Percentiles rank a stretch among this genome's conserved stretches.
Conservation (phyloP, 2,329 filamentous ascomycete genomes). For the Mycosphaerella sp. region DNA sequence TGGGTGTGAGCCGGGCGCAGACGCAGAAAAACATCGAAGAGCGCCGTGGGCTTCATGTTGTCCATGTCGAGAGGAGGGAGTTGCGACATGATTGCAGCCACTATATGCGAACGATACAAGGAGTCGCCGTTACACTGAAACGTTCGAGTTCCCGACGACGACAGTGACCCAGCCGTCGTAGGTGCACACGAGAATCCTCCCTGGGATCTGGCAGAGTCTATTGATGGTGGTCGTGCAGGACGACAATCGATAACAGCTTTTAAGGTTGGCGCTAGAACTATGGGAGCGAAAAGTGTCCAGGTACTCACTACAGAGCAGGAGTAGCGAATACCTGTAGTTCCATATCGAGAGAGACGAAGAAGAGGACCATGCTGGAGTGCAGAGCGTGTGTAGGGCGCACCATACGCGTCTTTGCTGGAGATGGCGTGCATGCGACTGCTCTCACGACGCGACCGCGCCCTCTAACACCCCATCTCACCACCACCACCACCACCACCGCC, state of each 20-base stretch:
- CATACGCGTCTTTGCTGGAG: slow-evolving; percentile 37
- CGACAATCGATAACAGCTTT: slow-evolving; percentile 6
- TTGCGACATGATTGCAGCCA: slow-evolving; percentile 1
- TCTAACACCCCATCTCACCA: slow-evolving; percentile 21
- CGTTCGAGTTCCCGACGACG: background rate
- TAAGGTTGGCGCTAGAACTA: no score
- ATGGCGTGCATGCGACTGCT: slow-evolving; percentile 22
- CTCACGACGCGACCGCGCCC: slow-evolving; percentile 18
- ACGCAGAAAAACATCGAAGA: slow-evolving; percentile 90
- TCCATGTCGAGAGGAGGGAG: slow-evolving; percentile 22
- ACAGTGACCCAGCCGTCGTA: no score
- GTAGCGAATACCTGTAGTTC: background rate
- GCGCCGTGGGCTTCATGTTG: slow-evolving; percentile 35
- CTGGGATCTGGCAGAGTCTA: background rate
- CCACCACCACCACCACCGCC: background rate
- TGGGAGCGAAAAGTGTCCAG: no score
- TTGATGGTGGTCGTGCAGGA: background rate
- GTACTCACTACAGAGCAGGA: no score
- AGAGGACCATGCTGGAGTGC: slow-evolving; percentile 39
- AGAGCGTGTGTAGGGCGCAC: slow-evolving; percentile 41
- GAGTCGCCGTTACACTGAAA: slow-evolving; percentile 3
- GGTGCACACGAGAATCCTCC: background rate
- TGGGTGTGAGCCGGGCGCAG: slow-evolving; percentile 49
- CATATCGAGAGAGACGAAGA: background rate
- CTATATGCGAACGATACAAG: slow-evolving; percentile 14